These are phyloP conservation scores for Zymoseptoria pseudotritici DNA, from an alignment of 2,329 filamentous ascomycete genomes.

Conservation along the genomic window DNA sequence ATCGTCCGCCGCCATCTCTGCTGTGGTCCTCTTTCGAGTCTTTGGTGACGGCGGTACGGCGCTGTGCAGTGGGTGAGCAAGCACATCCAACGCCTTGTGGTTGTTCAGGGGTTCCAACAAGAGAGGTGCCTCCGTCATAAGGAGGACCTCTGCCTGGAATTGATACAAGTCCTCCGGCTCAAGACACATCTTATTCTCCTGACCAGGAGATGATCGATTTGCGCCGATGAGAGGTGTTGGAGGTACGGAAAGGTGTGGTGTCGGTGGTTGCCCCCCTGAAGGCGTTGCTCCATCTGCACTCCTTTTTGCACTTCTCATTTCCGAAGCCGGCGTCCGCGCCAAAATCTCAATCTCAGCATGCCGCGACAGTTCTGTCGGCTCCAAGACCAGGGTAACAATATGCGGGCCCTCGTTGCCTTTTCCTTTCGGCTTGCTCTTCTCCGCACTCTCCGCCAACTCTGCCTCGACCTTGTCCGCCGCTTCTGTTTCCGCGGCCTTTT, in stretches of 20 bases:
- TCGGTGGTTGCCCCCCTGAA: constrained; percentile 51
- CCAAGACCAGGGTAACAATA: constrained; percentile 71
- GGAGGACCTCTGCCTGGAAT: constrained; percentile 68
- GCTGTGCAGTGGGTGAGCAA: constrained; percentile 71
- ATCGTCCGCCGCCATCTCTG: constrained; percentile 91
- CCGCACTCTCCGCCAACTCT: constrained; percentile 34
- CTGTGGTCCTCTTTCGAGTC: constrained; percentile 83
- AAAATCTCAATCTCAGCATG: constrained; percentile 71
- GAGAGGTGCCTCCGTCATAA: constrained; percentile 66
- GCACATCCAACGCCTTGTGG: constrained; percentile 61
- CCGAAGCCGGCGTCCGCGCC: constrained; percentile 57
- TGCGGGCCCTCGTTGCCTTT: constrained; percentile 42
- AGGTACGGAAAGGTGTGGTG: constrained; percentile 28
- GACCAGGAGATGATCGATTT: constrained; percentile 43
- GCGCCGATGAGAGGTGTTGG: constrained; percentile 29
- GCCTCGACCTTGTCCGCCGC: constrained; percentile 38
- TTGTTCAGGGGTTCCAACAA: constrained; percentile 68
- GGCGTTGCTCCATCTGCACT: constrained; percentile 14
- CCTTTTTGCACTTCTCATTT: constrained; percentile 42
- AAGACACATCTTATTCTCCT: constrained; percentile 57
- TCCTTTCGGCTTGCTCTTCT: constrained; percentile 32
- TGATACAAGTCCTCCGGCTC: constrained; percentile 65
- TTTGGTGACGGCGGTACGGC: constrained; percentile 75
- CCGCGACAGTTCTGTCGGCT: constrained; percentile 70
- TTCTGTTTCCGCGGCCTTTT: constrained; percentile 27